These are phyloP conservation scores for Saccharomycopsis oosterbeekiorum DNA, from an alignment of 805 yeast species.

Conservation along the genomic window DNA sequence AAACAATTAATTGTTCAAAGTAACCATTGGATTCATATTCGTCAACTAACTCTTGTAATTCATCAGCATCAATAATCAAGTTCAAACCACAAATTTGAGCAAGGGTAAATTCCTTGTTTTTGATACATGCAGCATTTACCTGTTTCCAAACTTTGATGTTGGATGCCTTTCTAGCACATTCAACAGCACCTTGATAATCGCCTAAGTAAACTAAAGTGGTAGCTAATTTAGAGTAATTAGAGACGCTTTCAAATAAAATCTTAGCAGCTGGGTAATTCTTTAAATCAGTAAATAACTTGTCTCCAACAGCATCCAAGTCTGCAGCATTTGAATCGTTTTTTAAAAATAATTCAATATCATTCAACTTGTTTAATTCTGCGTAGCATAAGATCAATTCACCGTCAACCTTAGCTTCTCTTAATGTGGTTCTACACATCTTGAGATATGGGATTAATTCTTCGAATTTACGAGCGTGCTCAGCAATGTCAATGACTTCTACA, in stretches of 20 bases:
- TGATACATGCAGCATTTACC: slow-evolving; percentile 94
- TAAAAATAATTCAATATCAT: slow-evolving; percentile 78
- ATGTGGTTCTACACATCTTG: slow-evolving; percentile 81
- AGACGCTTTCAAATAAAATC: slow-evolving; percentile 70
- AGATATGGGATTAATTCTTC: slow-evolving; percentile 85
- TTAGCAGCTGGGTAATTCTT: slow-evolving; percentile 90
- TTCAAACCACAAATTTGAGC: slow-evolving; percentile 99
- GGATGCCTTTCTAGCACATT: slow-evolving; percentile 96
- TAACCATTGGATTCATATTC: slow-evolving; percentile 86
- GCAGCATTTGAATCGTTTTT: slow-evolving; percentile 80
- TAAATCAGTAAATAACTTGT: slow-evolving; percentile 60
- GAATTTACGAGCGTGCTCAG: slow-evolving; percentile 93
- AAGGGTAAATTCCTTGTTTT: slow-evolving; percentile 85
- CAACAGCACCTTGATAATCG: slow-evolving; percentile 95
- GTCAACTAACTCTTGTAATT: slow-evolving; percentile 76
- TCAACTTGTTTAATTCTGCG: slow-evolving; percentile 65
- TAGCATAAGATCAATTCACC: slow-evolving; percentile 83
- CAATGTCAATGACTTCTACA: slow-evolving; percentile 82
- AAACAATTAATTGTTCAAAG: slow-evolving; percentile 81
- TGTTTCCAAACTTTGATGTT: slow-evolving; percentile 93
- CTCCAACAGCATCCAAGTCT: slow-evolving; percentile 86
- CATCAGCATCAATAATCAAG: slow-evolving; percentile 95
- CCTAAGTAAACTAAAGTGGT: slow-evolving; percentile 88
- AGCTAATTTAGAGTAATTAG: slow-evolving; percentile 93
- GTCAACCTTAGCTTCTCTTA: slow-evolving; percentile 88